phyloP scores from a whole-genome alignment of 2,329 filamentous ascomycete genomes.

The Acarospora socialis region DNA sequence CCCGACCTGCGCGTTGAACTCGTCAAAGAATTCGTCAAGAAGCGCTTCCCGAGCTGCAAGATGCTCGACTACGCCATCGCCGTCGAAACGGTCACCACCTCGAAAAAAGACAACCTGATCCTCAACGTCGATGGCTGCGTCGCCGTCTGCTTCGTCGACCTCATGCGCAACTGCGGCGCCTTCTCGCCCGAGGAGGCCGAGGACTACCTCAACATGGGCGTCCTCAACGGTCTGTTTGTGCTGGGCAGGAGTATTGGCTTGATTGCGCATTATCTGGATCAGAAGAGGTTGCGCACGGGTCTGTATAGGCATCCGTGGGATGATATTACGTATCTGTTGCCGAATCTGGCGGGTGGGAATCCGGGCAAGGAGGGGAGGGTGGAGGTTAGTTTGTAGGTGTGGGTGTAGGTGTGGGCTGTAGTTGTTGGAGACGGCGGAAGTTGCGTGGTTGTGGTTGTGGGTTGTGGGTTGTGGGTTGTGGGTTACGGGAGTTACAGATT shows the following conservation, averaged over 20 bases:
- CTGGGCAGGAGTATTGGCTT: conserved; percentile 94
- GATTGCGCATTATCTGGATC: conserved; percentile 98
- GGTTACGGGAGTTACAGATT: too few species aligned
- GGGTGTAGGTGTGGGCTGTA: not conserved
- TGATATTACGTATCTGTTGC: conserved; percentile 90
- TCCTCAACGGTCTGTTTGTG: conserved; percentile 98
- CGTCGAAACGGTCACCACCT: conserved; percentile 94
- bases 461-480: not conserved
- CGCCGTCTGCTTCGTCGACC: conserved; percentile 96
- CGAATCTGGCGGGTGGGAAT: conserved; percentile 53
- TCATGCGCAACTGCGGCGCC: conserved; percentile 93
- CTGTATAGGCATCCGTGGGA: conserved; percentile 99
- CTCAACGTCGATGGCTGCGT: conserved; percentile 98
- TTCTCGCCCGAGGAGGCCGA: conserved; percentile 94
- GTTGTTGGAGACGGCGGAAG: not conserved
- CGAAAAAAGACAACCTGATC: conserved; percentile 99
- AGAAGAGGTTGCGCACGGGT: conserved; percentile 97
- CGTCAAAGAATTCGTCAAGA: conserved; percentile 95
- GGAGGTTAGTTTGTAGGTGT: conserved; percentile 60
- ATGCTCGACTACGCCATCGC: conserved; percentile 97
- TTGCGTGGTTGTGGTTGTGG: not conserved
- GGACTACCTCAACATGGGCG: conserved; percentile 98
- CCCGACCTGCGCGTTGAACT: conserved; percentile 98
- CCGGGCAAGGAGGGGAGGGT: conserved; percentile 72
- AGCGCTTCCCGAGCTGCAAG: conserved; percentile 96